Percentiles rank a stretch among this genome's conserved stretches.
Conservation (phyloP, 2,329 filamentous ascomycete species). For the Aspergillus ochraceus region DNA sequence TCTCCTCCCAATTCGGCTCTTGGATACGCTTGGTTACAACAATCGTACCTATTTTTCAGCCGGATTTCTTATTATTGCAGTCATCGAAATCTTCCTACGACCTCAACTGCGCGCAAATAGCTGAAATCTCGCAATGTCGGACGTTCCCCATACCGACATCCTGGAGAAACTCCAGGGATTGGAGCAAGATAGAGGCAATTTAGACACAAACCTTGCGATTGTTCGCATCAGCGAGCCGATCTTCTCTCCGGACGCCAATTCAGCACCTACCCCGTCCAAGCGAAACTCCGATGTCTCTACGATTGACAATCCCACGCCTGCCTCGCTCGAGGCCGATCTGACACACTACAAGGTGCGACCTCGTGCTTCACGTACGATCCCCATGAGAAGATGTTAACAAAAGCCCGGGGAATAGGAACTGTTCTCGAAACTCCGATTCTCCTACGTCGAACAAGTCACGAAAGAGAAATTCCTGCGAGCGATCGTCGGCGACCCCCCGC, state of each 20-base stretch:
- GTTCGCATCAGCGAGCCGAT: conserved; percentile 76
- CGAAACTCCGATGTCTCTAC: conserved; percentile 73
- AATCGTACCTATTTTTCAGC: background rate
- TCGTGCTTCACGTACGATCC: background rate
- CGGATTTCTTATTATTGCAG: background rate
- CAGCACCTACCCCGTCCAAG: conserved; percentile 40
- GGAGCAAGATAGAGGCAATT: conserved; percentile 49
- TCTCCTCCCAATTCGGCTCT: background rate
- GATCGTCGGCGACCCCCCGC: conserved; percentile 85
- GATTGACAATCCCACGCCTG: conserved; percentile 68
- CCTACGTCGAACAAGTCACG: conserved; percentile 96
- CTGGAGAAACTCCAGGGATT: conserved; percentile 50
- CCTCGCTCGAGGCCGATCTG: conserved; percentile 78
- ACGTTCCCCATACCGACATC: conserved; percentile 21
- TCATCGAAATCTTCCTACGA: background rate
- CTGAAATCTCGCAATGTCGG: conserved; percentile 17
- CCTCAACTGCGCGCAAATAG: background rate
- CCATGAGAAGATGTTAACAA: background rate
- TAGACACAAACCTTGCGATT: conserved; percentile 60
- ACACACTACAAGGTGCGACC: conserved; percentile 71
- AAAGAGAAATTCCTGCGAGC: conserved; percentile 96
- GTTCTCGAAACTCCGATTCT: conserved; percentile 94
- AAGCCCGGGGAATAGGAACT: conserved; percentile 59
- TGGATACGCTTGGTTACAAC: background rate
- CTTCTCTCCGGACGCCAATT: conserved; percentile 44